Percentiles rank a stretch among this genome's conserved stretches.
phyloP scores from a whole-genome alignment of 108 stramenopile genomes.

The Cyclotella cryptica region DNA sequence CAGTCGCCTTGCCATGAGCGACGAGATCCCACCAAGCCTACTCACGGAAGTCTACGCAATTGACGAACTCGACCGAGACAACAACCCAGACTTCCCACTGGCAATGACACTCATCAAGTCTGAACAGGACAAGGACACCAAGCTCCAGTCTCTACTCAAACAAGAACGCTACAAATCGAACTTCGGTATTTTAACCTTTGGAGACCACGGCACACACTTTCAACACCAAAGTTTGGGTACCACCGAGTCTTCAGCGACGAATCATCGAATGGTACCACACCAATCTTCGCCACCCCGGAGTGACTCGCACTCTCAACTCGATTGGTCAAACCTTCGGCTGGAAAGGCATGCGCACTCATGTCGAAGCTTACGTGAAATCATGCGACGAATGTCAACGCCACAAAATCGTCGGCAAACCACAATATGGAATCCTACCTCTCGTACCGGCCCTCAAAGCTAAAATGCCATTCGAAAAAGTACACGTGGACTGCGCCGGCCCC shows the following conservation, averaged over 20 bases:
- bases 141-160: no score
- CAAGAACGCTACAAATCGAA: no score
- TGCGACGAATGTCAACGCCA: no score
- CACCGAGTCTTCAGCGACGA: no score
- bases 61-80: constrained; percentile 6
- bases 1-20: constrained; percentile 12
- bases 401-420: constrained; percentile 22
- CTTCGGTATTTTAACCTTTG: no score
- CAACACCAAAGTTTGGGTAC: constrained; percentile 17
- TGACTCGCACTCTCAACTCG: constrained; percentile 3
- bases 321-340: constrained; percentile 9
- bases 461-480: no score
- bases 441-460: no score
- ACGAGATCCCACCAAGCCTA: neutral
- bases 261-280: constrained; percentile 37
- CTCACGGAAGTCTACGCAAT: neutral
- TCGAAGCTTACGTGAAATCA: no score
- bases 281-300: constrained; percentile 24
- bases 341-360: neutral
- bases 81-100: no score
- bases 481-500: no score
- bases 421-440: constrained; percentile 8
- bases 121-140: no score
- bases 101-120: no score
- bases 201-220: constrained; percentile 10